Conservation (phyloP, 2,329 filamentous ascomycete genomes). For the Arthrobotrys pseudoclavata region DNA sequence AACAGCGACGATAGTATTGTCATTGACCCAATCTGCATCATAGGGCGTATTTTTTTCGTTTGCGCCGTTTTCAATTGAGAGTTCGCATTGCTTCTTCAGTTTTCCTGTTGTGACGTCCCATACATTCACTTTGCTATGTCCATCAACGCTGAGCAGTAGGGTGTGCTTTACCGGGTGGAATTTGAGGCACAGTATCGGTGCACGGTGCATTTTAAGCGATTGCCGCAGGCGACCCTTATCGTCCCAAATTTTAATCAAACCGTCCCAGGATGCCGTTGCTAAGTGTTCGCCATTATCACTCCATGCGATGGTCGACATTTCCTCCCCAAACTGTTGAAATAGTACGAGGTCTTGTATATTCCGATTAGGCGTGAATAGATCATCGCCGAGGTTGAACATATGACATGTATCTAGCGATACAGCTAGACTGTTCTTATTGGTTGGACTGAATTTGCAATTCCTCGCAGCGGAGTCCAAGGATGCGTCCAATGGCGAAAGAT, state of each 20-base stretch:
- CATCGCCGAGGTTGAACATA: slow-evolving; percentile 45
- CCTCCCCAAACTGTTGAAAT: slow-evolving; percentile 37
- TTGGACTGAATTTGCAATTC: slow-evolving; percentile 52
- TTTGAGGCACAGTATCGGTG: slow-evolving; percentile 51
- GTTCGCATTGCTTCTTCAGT: slow-evolving; percentile 40
- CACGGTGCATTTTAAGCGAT: slow-evolving; percentile 51
- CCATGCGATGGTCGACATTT: slow-evolving; percentile 54
- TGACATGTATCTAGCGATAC: slow-evolving; percentile 49
- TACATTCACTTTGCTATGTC: slow-evolving; percentile 46
- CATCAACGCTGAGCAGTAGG: slow-evolving; percentile 53
- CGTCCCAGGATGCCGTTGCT: slow-evolving; percentile 55
- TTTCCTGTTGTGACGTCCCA: slow-evolving; percentile 54
- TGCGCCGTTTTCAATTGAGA: slow-evolving; percentile 26
- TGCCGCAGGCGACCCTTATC: slow-evolving; percentile 31
- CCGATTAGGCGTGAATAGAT: slow-evolving; percentile 24
- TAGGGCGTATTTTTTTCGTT: slow-evolving; percentile 33
- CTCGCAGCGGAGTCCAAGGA: slow-evolving; percentile 31
- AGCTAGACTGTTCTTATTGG: slow-evolving; percentile 34
- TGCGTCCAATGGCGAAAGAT: slow-evolving; percentile 30
- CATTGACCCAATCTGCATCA: slow-evolving; percentile 58
- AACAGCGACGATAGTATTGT: slow-evolving; percentile 48
- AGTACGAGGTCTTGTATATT: slow-evolving; percentile 29
- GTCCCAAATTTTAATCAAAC: slow-evolving; percentile 55
- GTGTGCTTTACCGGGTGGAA: slow-evolving; percentile 51
- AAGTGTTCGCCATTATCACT: slow-evolving; percentile 54